Base-by-base conservation (phyloP, 345 rosid species). In the thale cress (Arabidopsis thaliana) region DNA sequence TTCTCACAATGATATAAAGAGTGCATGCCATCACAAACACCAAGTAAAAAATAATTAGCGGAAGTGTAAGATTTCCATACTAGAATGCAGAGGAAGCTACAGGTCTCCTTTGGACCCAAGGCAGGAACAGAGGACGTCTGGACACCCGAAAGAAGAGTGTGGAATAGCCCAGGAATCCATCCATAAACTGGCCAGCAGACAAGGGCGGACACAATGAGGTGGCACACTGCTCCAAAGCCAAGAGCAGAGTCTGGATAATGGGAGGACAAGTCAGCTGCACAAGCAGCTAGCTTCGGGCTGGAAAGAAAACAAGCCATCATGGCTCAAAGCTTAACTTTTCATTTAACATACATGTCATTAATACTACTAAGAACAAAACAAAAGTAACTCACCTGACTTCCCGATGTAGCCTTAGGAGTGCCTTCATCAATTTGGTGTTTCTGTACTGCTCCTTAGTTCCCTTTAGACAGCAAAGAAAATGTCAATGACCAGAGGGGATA, bases 111-210 rank as follows among this genome's bases (percentile, higher is more conserved):
- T 23, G 99, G 97, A 76, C 97, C 99, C 85, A 90, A 81, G 56
- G 93, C 90, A 75, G 88, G 78, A 40, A 83, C 71, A 56, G 97
- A 85, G 74, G 88, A 75, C 20, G 87, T 84, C 82, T 90, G 92
- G 77, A 90, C 93, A 80, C 85, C 84, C 4, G 86, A 79, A 57
- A 95, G 88, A 72, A 95, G 87, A 40, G 97, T 84, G 82, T 84
- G 89, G 81, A 95, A 92, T 79, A 95, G 96, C 57, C 97, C 93
- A 48, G 99, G 99, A 79, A 88, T 77, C 99, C 99, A 95, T 59
- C 92, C 97, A 87, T 83, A 83, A 30, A 90, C 84, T 23, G 99
- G 97, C 99, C 99, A 95, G 83, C 83, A 92, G 69, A 91, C 84
- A 83, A 95, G 96, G 38, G 97, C 91, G 22, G 99, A 92, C 69